Percentiles rank a stretch among this genome's conserved stretches.
These are phyloP conservation scores for Nothophytophthora sp. DNA, from an alignment of 352 stramenopile species.

Conservation along the genomic window DNA sequence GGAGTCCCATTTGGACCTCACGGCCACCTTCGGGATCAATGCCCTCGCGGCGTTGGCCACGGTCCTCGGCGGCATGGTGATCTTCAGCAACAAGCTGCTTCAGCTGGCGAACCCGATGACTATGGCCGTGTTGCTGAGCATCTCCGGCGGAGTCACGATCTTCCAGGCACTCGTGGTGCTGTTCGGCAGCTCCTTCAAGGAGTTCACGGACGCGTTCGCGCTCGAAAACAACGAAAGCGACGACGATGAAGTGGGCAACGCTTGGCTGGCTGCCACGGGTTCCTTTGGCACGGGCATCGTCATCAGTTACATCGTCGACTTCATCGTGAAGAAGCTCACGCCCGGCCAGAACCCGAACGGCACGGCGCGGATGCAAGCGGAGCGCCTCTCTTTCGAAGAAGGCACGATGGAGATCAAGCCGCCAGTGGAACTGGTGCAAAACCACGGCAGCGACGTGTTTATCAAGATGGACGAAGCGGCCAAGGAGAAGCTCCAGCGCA, in stretches of 20 bases:
- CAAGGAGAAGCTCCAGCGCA: conserved; percentile 67
- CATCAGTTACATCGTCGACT: conserved; percentile 54
- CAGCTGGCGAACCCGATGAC: conserved; percentile 57
- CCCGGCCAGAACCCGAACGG: conserved; percentile 39
- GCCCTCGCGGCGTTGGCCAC: conserved; percentile 56
- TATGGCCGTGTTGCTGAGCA: conserved; percentile 62
- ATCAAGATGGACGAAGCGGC: conserved; percentile 48
- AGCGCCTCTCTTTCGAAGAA: conserved; percentile 37
- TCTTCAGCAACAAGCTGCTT: conserved; percentile 73
- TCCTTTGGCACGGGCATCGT: conserved; percentile 88
- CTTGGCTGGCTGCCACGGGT: conserved; percentile 78
- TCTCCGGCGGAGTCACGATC: conserved; percentile 74
- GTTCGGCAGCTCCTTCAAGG: conserved; percentile 45
- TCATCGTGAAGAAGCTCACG: conserved; percentile 44
- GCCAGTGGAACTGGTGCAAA: conserved; percentile 56
- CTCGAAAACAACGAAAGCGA: conserved; percentile 18
- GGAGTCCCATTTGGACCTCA: conserved; percentile 27
- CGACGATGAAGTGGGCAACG: conserved; percentile 31
- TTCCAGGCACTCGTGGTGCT: conserved; percentile 81
- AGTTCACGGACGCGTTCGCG: conserved; percentile 40
- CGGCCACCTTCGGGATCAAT: conserved; percentile 55
- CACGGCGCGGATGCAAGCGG: conserved; percentile 30
- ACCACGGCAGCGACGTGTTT: conserved; percentile 41
- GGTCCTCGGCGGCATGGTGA: conserved; percentile 59
- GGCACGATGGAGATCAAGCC: conserved; percentile 34